Conservation (phyloP, 192 early-diverging fungal species). For the Umbelopsis sp. region DNA sequence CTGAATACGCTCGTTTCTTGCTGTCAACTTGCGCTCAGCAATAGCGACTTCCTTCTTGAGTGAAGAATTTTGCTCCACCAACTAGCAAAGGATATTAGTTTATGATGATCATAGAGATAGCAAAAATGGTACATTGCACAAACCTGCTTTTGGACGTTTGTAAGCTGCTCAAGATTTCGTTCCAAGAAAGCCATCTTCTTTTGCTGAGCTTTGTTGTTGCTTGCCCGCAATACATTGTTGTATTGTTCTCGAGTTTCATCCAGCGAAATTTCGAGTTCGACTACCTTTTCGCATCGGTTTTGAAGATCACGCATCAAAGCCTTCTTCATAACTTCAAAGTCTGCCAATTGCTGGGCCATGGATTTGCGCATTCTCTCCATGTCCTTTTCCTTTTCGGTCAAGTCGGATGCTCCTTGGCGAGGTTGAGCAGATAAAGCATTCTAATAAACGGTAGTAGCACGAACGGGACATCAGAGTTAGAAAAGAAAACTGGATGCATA, state of each 20-base stretch:
- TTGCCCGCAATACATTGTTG: constrained; percentile 81
- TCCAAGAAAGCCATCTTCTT: constrained; percentile 94
- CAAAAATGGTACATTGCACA: not conserved
- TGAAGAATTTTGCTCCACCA: constrained; percentile 93
- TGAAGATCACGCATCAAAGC: constrained; percentile 97
- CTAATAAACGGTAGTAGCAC: not conserved
- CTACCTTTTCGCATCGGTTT: constrained; percentile 96
- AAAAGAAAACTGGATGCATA: not conserved
- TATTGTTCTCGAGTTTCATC: constrained; percentile 97
- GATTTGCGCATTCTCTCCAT: constrained; percentile 77
- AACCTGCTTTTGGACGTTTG: constrained; percentile 81
- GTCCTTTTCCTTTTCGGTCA: constrained; percentile 67
- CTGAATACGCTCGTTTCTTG: constrained; percentile 89
- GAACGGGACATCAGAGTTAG: not conserved
- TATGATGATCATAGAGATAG: not conserved
- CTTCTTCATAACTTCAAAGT: constrained; percentile 99
- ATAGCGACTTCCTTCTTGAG: constrained; percentile 91
- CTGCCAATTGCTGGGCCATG: constrained; percentile 82
- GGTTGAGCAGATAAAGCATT: not conserved
- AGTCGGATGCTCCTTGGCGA: not conserved
- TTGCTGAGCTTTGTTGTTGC: constrained; percentile 84
- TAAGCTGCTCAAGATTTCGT: constrained; percentile 92
- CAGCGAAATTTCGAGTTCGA: constrained; percentile 95
- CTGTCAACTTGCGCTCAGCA: constrained; percentile 85
- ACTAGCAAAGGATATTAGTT: constrained; percentile 35